Base-by-base conservation (phyloP, 176 grass and related monocot genomes). In the Otatea glauca region DNA sequence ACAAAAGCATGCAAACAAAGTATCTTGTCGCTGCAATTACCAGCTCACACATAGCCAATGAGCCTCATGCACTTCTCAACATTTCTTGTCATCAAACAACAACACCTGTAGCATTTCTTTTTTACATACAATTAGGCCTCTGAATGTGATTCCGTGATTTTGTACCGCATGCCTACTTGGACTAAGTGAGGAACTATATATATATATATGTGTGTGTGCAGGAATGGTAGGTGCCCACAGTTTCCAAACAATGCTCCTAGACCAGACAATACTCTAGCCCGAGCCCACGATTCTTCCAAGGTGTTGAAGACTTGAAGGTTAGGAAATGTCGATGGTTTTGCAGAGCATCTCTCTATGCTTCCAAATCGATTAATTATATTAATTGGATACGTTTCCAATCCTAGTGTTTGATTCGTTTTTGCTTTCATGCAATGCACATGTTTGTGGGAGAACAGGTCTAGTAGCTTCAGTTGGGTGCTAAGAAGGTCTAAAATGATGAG, bases 1-100 rank as follows among this genome's bases (percentile, higher is more conserved):
- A 65, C 48, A 50, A 23, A n/a, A 59, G 32, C 10, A 76, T 39
- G 3, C 21, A 76, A 77, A 82, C 21, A 65, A 72, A 35, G n/a
- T 71, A 83, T 72, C 21, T 35, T 44, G 65, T 49, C 61, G 8
- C 71, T 76, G 62, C 55, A 11, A 77, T 43, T 7, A 18, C 72
- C 48, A 85, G 37, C 47, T 68, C 83, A 58, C 63, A 58, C 63
- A n/a, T 34, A n/a, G 7, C 62, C 63, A 85, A 35, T 85, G 83
- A 24, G 54, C 39, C 6, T 27, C 15, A 84, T 68, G 60, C 61
- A 18, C n/a, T 29, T 88, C 68, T 70, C n/a, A 72, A 25, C 21
- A 9, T 61, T 0, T 39, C 56, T 76, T 64, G 5, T 39, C 45
- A 55, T 25, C 9, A 55, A 41, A 73, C 65, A 72, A 47, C 58